Conservation (phyloP, 176 grass and related monocot genomes). For the Stipa capillata region DNA sequence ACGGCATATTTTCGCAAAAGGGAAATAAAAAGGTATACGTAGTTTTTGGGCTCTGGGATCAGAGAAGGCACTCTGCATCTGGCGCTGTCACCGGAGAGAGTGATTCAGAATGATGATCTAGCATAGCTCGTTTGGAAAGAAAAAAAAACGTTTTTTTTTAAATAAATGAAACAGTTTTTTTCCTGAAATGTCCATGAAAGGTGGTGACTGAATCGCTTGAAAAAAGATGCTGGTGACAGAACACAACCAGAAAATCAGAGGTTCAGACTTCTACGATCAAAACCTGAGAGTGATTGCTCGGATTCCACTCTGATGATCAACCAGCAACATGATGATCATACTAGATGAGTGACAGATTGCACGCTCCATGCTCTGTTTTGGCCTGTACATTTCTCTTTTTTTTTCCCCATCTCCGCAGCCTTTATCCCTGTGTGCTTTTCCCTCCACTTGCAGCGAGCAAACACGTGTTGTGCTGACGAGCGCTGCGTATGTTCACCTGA, state of each 20-base stretch:
- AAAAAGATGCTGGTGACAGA: not conserved
- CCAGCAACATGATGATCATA: too few relatives aligned
- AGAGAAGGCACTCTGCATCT: not conserved
- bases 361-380: not conserved
- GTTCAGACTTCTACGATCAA: not conserved
- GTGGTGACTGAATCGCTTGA: not conserved
- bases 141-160: too few relatives aligned
- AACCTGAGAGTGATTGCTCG: not conserved
- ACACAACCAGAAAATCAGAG: not conserved
- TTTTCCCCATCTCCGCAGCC: not conserved
- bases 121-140: not conserved
- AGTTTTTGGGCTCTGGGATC: too few relatives aligned
- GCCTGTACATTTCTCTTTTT: not conserved
- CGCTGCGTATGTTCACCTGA: constrained; percentile 89
- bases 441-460: constrained; percentile 53
- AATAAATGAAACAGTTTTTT: not conserved
- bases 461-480: constrained; percentile 84
- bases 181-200: not conserved
- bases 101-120: not conserved
- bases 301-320: not conserved
- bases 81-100: not conserved
- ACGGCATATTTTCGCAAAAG: too few relatives aligned
- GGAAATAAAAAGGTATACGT: too few relatives aligned
- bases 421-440: not conserved
- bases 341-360: not conserved